phyloP scores from a whole-genome alignment of 352 stramenopile genomes.

The Pythium folliculosum region DNA sequence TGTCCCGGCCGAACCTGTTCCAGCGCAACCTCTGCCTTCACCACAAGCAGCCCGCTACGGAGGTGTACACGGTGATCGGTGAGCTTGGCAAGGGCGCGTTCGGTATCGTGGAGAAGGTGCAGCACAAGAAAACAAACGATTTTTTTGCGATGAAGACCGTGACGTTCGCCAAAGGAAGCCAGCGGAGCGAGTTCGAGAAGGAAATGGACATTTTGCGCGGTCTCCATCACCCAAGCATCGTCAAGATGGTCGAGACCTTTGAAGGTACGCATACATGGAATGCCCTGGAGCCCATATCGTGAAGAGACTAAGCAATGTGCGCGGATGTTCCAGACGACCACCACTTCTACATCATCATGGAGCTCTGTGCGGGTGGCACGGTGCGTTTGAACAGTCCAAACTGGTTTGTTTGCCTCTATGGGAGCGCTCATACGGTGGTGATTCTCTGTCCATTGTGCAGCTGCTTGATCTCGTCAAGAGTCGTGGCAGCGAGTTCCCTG shows the following conservation, averaged over 20 bases:
- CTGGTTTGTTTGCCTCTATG: no score
- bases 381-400: no score
- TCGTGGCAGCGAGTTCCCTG: conserved; percentile 45
- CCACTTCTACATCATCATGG: conserved; percentile 89
- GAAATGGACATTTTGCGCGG: conserved; percentile 79
- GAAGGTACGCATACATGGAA: conserved; percentile 31
- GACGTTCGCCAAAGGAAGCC: conserved; percentile 56
- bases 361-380: conserved; percentile 68
- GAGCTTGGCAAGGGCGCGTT: conserved; percentile 75
- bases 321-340: conserved; percentile 33
- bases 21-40: conserved; percentile 80
- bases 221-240: conserved; percentile 80
- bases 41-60: conserved; percentile 51
- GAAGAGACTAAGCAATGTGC: no score
- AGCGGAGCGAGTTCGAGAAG: conserved; percentile 71
- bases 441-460: conserved; percentile 21
- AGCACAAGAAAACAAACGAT: conserved; percentile 66
- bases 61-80: conserved; percentile 50
- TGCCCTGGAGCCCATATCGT: no score
- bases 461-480: conserved; percentile 65
- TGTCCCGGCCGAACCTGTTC: conserved; percentile 66
- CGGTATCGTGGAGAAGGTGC: conserved; percentile 72
- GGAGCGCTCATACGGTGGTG: no score
- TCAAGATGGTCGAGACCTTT: conserved; percentile 80
- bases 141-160: conserved; percentile 83